These are phyloP conservation scores for Lentinula detonsa DNA, from an alignment of 768 basidiomycete genomes.

Conservation along the genomic window DNA sequence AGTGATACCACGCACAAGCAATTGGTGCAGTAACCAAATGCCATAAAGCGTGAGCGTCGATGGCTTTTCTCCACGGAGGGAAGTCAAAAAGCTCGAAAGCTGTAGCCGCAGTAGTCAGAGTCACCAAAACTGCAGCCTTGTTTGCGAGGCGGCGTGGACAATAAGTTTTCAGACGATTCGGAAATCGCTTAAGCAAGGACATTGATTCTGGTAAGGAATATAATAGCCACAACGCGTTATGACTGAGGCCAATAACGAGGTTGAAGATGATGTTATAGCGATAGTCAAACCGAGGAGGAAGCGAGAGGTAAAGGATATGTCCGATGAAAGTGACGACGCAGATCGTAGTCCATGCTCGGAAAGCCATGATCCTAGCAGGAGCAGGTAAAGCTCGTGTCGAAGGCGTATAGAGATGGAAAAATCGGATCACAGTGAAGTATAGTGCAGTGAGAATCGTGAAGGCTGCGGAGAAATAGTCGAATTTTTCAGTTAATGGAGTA, in stretches of 20 bases:
- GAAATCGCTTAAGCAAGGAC: slow-evolving; percentile 48
- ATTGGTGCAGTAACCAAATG: slow-evolving; percentile 82
- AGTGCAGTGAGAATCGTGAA: slow-evolving; percentile 77
- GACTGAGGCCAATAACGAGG: slow-evolving; percentile 63
- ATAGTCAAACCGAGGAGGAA: slow-evolving; percentile 84
- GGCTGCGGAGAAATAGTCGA: slow-evolving; percentile 96
- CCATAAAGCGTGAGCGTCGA: slow-evolving; percentile 95
- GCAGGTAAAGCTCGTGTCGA: slow-evolving; percentile 14
- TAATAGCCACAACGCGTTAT: slow-evolving; percentile 77
- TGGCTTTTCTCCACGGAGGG: slow-evolving; percentile 60
- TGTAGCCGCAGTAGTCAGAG: slow-evolving; percentile 71
- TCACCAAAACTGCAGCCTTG: slow-evolving; percentile 55
- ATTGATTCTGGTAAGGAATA: slow-evolving; percentile 56
- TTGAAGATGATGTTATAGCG: slow-evolving; percentile 90
- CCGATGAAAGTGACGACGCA: slow-evolving; percentile 53
- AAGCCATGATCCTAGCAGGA: slow-evolving; percentile 12
- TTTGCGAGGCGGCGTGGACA: slow-evolving; percentile 46
- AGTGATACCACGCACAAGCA: slow-evolving; percentile 79
- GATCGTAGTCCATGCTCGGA: slow-evolving; percentile 37
- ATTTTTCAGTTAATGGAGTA: slow-evolving; percentile 72
- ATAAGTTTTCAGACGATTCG: slow-evolving; percentile 49
- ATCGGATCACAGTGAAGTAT: slow-evolving; percentile 70
- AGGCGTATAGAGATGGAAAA: slow-evolving; percentile 65
- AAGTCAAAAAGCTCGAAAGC: slow-evolving; percentile 90
- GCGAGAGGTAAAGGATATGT: slow-evolving; percentile 75